Evolutionary conservation across 352 stramenopile species (phyloP).

Genomic region (Phytophthora parvispora): DNA sequence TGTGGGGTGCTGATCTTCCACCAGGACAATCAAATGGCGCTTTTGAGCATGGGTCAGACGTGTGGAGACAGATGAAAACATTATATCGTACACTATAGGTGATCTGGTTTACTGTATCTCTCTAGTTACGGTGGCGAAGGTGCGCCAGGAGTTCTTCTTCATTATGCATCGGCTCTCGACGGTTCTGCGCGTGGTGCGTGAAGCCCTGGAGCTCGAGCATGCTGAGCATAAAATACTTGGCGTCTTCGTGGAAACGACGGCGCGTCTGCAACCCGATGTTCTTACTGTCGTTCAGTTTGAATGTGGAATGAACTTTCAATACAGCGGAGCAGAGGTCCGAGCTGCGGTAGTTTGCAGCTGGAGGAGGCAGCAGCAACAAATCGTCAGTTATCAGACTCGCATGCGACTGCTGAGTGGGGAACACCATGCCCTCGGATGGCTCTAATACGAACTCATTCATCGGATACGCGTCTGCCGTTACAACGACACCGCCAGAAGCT

Average conservation of each 20-base stretch:
- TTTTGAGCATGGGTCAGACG: too few relatives aligned
- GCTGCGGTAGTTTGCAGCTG: conserved; percentile 8
- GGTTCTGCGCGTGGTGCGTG: conserved; percentile 4
- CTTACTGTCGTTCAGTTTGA: conserved; percentile 34
- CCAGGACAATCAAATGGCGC: too few relatives aligned
- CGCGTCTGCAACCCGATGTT: conserved; percentile 32
- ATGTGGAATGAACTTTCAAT: conserved; percentile 14
- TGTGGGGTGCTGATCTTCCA: too few relatives aligned
- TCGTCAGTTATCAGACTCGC: conserved; percentile 19
- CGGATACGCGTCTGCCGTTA: conserved; percentile 61
- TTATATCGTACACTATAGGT: neutral
- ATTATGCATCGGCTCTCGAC: neutral
- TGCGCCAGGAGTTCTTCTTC: conserved; percentile 2
- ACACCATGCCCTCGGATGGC: conserved; percentile 15
- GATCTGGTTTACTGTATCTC: conserved; percentile 16
- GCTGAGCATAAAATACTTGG: conserved; percentile 51
- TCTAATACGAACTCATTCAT: conserved; percentile 69
- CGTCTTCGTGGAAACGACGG: conserved; percentile 58
- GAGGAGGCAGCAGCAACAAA: conserved; percentile 18
- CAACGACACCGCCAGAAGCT: conserved; percentile 50
- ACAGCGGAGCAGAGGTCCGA: conserved; percentile 29
- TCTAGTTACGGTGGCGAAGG: conserved; percentile 25
- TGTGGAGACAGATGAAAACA: neutral
- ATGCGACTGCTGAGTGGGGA: conserved; percentile 18
- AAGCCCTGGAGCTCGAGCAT: conserved; percentile 54